A percentile compares a stretch with the other conserved stretches of the same genome.
Evolutionary conservation across 495 filamentous ascomycete genomes (phyloP).

Genomic region (Hyaloscypha variabilis): DNA sequence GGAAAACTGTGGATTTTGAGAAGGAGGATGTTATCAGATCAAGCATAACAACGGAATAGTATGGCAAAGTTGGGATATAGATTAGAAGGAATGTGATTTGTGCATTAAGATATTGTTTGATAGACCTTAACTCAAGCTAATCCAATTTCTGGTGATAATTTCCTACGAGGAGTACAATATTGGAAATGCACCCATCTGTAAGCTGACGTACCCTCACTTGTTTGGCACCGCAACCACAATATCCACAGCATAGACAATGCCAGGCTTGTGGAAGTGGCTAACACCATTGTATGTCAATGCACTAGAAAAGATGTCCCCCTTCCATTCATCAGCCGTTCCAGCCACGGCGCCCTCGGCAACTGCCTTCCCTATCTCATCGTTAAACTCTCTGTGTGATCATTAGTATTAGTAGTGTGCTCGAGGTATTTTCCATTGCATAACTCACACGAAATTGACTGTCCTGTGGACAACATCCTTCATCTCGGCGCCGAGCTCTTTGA

Average conservation of each 20-base stretch:
- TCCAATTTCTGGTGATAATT: no score
- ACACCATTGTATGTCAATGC: constrained; percentile 13
- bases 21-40: no score
- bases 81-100: no score
- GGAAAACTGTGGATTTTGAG: no score
- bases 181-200: no score
- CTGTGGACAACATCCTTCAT: constrained; percentile 19
- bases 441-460: constrained; percentile 18
- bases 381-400: constrained; percentile 13
- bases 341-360: neutral
- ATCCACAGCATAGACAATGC: constrained; percentile 18
- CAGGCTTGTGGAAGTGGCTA: constrained; percentile 15
- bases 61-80: no score
- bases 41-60: no score
- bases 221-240: constrained; percentile 20
- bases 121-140: no score
- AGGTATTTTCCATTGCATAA: neutral
- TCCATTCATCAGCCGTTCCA: constrained; percentile 18
- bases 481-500: constrained; percentile 18
- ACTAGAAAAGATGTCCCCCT: constrained; percentile 7
- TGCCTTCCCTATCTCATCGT: constrained; percentile 17
- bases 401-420: neutral
- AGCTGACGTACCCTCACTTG: neutral
- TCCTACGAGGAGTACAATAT: no score
- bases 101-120: no score